Base-by-base conservation (phyloP, 768 basidiomycete species). In the Pulveroboletus sp. region DNA sequence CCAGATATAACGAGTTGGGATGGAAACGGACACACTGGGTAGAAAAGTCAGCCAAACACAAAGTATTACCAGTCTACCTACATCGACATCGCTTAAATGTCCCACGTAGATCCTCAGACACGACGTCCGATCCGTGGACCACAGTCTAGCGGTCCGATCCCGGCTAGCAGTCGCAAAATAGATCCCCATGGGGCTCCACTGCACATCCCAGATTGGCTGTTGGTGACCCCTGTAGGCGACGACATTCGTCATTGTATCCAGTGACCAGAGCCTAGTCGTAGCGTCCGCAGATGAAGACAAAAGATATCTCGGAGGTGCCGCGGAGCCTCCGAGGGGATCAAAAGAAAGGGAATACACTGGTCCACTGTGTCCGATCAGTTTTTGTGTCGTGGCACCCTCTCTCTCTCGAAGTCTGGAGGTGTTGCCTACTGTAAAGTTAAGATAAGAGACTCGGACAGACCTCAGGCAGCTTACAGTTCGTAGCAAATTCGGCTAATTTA, bases 111-210 rank as follows among this genome's bases (percentile, higher is more conserved):
- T 84, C 54, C 96, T 74, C 47, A 98, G 65, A 51, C 93, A 88
- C 6, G 84, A 82, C 9, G 83, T 83, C 51, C 93, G 76, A 63
- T 99, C 96, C 1, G 94, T 94, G 17, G 89, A 92, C 96, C 96
- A 99, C 44, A 99, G 76, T 62, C 94, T 77, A 0, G 96, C 96
- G 5, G 96, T 96, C 51, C 91, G 75, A 68, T 99, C 96, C 46
- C 96, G 75, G 59, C 93, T 94, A 15, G 83, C 94, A 15, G 90
- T 95, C 7, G 96, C 95, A 67, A 99, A 99, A 71, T 99, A 97
- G n/a, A 94, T 82, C 5, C 96, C 94, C 76, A 92, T 84, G 9
- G 96, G 95, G 61, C 91, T 94, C 96, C 96, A 99, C 65, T 97
- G 87, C 11, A 95, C 93, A 59, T 98, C 96, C 96, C 96, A 99